Base-by-base conservation (phyloP, 2,329 filamentous ascomycete genomes). In the Diplodia seriata region DNA sequence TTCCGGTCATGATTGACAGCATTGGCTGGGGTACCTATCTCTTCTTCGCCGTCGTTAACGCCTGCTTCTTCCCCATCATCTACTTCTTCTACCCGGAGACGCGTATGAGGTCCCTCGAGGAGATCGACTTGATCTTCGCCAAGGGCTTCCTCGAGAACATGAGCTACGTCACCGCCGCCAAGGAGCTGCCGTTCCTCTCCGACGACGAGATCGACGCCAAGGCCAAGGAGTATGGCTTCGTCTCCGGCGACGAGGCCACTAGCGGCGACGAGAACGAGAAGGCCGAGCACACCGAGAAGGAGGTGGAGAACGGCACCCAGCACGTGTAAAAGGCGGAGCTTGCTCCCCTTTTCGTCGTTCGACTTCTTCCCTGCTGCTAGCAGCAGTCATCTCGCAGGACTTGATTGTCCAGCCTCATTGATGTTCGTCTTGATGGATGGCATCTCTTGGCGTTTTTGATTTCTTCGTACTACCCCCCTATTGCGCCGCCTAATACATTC, bases 141-240 rank as follows among this genome's bases (percentile, higher is more conserved):
- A 88, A 88, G 79, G 86, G 86, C 12, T 82, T 81, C 71, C 75
- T 81, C 36, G 87, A 89, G 76, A 85, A 86, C 1, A 88, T 86
- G 5, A 85, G 83, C 4, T 88, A 89, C 69, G 86, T 89, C 66
- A 80, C 81, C 70, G 87, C 87, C 5, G 84, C 86, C 38, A 80
- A 85, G 71, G 82, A 88, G 59, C 76, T 90, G 68, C 87, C 87
- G 0, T 81, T 82, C 69, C 78, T 89, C 14, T 76, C 80, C 3
- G 80, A 81, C 11, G 79, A 82, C 53, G 83, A 88, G 71, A 81
- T 88, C 36, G 85, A 88, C 75, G 76, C 80, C 63, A 84, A 86
- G 72, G 75, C 76, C 50, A 71, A 75, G 31, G 70, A 75, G 54
- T 79, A 79, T 67, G 77, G 77, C 1, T 77, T 79, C 68, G 70